Evolutionary conservation across 2,329 filamentous ascomycete species (phyloP), one percentile per base, ranked within the genome.

Genomic region (Botryotinia globosa): DNA sequence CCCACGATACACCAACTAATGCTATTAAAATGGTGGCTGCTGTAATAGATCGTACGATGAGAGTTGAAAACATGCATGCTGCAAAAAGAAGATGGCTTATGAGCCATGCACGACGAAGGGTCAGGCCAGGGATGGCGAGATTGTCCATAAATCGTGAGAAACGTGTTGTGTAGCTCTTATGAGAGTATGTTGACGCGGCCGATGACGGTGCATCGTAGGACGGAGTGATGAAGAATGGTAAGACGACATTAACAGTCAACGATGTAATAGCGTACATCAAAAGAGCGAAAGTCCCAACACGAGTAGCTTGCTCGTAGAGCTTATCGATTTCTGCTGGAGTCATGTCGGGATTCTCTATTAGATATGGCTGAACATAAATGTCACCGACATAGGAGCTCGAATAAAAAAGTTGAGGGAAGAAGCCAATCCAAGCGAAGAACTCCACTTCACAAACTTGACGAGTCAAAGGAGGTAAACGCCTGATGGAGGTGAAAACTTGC

Each of bases 401-500:
- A 84, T 98, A 98, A 83, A 97, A 98, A 4, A 98, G 86, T 81
- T 97, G 94, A 1, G 94, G 94, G 79, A 98, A 98, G 89, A 95
- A 98, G 69, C 94, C 95, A 72, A 98, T 90, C 94, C 94, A 98
- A 8, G 94, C 93, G 74, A 91, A 94, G 77, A 95, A 89, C 80
- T 96, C 92, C 0, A 94, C 91, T 76, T 90, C 84, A 80, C 94
- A 98, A 54, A 98, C 93, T 75, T 89, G 91, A 75, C 87, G 87
- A 76, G 96, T 94, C 82, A 97, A 94, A 0, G 91, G 90, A 1
- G 95, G 94, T 10, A 98, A 85, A 56, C 90, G 88, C 78, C 87
- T 89, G 75, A 97, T 92, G 0, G 94, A 94, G 66, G 86, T 88
- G 80, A 92, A 91, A 4, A 97, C 90, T 77, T 90, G 88, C 76